Evolutionary conservation across 2,329 filamentous ascomycete genomes (phyloP).

Genomic region (Diaporthe sp.): DNA sequence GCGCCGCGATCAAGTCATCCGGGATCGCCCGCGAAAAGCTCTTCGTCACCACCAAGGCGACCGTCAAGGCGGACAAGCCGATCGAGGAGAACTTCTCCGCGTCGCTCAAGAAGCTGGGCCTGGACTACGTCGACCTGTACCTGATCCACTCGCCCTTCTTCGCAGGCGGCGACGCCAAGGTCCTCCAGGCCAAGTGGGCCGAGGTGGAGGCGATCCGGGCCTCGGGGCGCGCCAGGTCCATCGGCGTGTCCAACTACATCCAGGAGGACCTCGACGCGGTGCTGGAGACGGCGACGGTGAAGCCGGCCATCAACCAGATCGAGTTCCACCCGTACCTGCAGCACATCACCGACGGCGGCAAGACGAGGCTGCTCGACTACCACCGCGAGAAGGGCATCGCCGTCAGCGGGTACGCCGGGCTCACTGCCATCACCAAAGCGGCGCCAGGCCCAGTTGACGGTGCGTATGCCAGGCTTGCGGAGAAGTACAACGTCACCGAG

Average conservation of each 20-base stretch:
- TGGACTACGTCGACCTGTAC: conserved; percentile 73
- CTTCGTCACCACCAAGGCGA: conserved; percentile 40
- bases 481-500: conserved; percentile 67
- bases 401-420: conserved; percentile 50
- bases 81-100: conserved; percentile 64
- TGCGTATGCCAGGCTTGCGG: conserved; percentile 52
- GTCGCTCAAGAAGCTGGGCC: conserved; percentile 72
- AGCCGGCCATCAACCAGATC: conserved; percentile 80
- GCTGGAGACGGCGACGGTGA: conserved; percentile 67
- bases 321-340: conserved; percentile 81
- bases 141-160: conserved; percentile 36
- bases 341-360: conserved; percentile 52
- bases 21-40: conserved; percentile 34
- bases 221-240: conserved; percentile 72
- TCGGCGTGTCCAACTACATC: conserved; percentile 81
- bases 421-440: conserved; percentile 51
- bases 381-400: conserved; percentile 56
- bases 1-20: conserved; percentile 36
- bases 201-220: conserved; percentile 74
- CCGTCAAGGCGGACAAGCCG: conserved; percentile 45
- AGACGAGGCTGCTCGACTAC: conserved; percentile 50
- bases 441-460: conserved; percentile 54
- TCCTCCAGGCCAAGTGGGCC: conserved; percentile 68
- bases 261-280: conserved; percentile 65
- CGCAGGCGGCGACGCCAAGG: conserved; percentile 49